phyloP scores from a whole-genome alignment of 768 basidiomycete genomes.

The Artomyces pyxidatus region DNA sequence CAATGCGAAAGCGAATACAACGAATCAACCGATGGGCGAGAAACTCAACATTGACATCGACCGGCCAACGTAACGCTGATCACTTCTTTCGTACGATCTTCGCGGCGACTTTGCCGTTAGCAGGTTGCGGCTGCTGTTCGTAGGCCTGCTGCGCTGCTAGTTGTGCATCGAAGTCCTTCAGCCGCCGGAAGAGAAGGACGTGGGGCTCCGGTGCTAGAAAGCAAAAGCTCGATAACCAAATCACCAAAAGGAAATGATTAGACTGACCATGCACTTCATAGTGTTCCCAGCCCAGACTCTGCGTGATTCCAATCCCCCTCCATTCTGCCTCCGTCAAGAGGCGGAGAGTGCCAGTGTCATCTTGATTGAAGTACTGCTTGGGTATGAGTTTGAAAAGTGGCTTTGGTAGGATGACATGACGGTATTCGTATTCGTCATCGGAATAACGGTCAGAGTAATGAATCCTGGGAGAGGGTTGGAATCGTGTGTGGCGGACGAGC shows the following conservation, averaged over 20 bases:
- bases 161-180: slow-evolving; percentile 49
- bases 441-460: slow-evolving; percentile 89
- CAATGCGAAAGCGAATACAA: slow-evolving; percentile 13
- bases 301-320: slow-evolving; percentile 93
- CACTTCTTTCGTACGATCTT: slow-evolving; percentile 38
- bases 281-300: slow-evolving; percentile 95
- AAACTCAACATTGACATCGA: not conserved
- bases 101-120: slow-evolving; percentile 19
- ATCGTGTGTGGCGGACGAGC: slow-evolving; percentile 6
- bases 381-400: slow-evolving; percentile 91
- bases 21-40: slow-evolving; percentile 19
- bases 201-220: slow-evolving; percentile 89
- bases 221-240: slow-evolving; percentile 2
- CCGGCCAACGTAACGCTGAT: not conserved
- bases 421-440: slow-evolving; percentile 91
- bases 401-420: slow-evolving; percentile 95
- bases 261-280: slow-evolving; percentile 90
- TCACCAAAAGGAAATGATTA: not conserved
- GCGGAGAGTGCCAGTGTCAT: slow-evolving; percentile 72
- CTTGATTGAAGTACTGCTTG: slow-evolving; percentile 65
- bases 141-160: slow-evolving; percentile 14
- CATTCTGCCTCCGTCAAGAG: slow-evolving; percentile 85
- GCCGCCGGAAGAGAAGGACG: slow-evolving; percentile 85
- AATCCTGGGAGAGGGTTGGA: slow-evolving; percentile 40
- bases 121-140: slow-evolving; percentile 15